A percentile compares a stretch with the other conserved stretches of the same genome.
These are phyloP conservation scores for Ogataea pilisensis DNA, from an alignment of 805 yeast genomes.

Conservation along the genomic window DNA sequence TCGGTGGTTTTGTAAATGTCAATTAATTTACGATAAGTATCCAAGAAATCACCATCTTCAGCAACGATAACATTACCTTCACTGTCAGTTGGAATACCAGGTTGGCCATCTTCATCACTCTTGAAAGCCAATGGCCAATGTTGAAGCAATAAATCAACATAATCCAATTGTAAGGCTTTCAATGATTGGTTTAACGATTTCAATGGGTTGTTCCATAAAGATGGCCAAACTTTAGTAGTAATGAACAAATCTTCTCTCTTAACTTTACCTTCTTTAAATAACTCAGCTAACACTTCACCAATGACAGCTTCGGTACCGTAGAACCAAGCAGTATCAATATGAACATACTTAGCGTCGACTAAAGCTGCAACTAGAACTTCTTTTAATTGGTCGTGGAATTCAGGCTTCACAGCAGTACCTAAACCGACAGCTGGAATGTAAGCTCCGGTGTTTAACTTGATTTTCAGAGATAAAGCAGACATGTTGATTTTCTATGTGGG, in stretches of 20 bases:
- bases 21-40: conserved; percentile 66
- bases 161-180: conserved; percentile 38
- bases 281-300: conserved; percentile 44
- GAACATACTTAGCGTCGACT: conserved; percentile 42
- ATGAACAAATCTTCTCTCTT: conserved; percentile 56
- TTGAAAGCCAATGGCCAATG: conserved; percentile 47
- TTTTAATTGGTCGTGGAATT: conserved; percentile 11
- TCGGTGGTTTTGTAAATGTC: conserved; percentile 59
- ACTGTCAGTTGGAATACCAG: conserved; percentile 34
- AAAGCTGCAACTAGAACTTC: conserved; percentile 24
- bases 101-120: conserved; percentile 38
- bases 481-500: background rate
- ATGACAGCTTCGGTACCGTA: conserved; percentile 42
- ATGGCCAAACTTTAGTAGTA: conserved; percentile 70
- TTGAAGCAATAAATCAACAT: conserved; percentile 43
- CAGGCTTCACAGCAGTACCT: conserved; percentile 46
- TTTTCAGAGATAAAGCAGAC: conserved; percentile 13
- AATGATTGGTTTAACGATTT: conserved; percentile 40
- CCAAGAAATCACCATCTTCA: conserved; percentile 79
- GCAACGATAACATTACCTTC: conserved; percentile 53
- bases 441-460: conserved; percentile 58
- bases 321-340: conserved; percentile 50
- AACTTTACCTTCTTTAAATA: conserved; percentile 41
- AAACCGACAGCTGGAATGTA: conserved; percentile 65
- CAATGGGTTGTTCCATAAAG: conserved; percentile 37